Conservation (phyloP, 2,329 filamentous ascomycete species). For the Dactylellina haptotyla region DNA sequence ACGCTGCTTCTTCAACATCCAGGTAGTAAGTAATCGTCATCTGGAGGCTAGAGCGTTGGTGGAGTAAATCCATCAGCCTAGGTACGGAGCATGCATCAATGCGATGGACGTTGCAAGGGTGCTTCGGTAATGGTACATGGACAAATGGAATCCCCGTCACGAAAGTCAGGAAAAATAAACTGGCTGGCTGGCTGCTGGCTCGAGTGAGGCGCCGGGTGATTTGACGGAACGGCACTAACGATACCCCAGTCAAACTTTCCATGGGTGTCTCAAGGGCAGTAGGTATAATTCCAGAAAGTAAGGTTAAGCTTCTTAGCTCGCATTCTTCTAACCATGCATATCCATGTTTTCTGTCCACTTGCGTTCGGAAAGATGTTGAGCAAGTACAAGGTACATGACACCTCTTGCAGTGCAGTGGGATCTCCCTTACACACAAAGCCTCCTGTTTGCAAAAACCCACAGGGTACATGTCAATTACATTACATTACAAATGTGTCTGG, state of each 20-base stretch:
- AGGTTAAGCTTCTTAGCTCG: slow-evolving; percentile 39
- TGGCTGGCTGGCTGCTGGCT: too few species aligned
- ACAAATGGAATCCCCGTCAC: too few species aligned
- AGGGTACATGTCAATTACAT: neutral
- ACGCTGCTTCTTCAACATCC: too few species aligned
- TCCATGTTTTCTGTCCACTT: slow-evolving; percentile 36
- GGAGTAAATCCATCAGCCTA: neutral
- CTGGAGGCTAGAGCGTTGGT: neutral
- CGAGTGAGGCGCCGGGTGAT: slow-evolving; percentile 24
- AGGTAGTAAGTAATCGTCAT: too few species aligned
- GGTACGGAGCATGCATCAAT: too few species aligned
- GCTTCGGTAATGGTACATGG: too few species aligned
- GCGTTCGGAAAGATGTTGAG: slow-evolving; percentile 38
- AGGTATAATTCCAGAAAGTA: slow-evolving; percentile 29
- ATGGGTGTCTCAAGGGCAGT: slow-evolving; percentile 15
- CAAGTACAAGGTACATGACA: slow-evolving; percentile 25
- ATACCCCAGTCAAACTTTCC: slow-evolving; percentile 14
- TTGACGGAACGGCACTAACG: slow-evolving; percentile 1
- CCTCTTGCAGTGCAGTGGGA: slow-evolving; percentile 31
- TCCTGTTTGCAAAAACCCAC: slow-evolving; percentile 36
- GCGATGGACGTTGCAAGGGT: too few species aligned
- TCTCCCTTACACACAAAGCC: slow-evolving; percentile 34
- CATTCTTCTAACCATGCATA: slow-evolving; percentile 14
- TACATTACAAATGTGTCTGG: neutral
- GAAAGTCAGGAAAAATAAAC: too few species aligned